Percentiles rank a stretch among this genome's conserved stretches.
phyloP scores from a whole-genome alignment of 2,329 filamentous ascomycete genomes.

The Tolypocladium amazonense region DNA sequence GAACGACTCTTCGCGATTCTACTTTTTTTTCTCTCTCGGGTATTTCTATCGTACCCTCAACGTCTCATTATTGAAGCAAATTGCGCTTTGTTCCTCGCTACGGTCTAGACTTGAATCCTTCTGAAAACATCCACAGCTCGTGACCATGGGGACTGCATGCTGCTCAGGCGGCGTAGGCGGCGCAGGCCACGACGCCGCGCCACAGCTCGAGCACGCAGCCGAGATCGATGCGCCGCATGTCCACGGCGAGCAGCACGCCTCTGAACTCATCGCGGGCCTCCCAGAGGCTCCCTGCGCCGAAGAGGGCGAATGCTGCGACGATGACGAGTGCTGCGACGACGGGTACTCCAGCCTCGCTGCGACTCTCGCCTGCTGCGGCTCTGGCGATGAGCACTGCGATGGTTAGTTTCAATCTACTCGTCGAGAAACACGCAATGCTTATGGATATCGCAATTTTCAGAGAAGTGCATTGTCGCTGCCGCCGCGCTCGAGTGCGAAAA shows the following conservation, averaged over 20 bases:
- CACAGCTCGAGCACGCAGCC: not conserved
- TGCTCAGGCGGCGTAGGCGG: slow-evolving; percentile 3
- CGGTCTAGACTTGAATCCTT: not conserved
- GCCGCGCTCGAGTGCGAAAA: slow-evolving; percentile 20
- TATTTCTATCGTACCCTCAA: not conserved
- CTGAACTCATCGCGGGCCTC: not conserved
- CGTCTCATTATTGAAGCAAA: not conserved
- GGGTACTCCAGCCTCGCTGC: slow-evolving; percentile 4
- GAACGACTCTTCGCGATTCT: too few relatives aligned
- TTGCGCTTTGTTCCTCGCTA: not conserved
- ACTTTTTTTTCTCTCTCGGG: not conserved
- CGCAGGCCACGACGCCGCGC: not conserved
- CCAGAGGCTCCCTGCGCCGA: not conserved
- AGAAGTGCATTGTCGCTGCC: slow-evolving; percentile 19
- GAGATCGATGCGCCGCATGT: not conserved
- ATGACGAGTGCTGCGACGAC: slow-evolving; percentile 9
- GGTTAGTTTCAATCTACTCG: slow-evolving; percentile 5
- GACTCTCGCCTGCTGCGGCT: slow-evolving; percentile 14
- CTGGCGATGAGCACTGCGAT: slow-evolving; percentile 15
- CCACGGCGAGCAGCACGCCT: not conserved
- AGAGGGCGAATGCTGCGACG: slow-evolving; percentile 6
- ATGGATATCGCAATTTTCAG: slow-evolving; percentile 6
- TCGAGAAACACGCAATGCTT: not conserved
- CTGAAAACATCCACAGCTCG: not conserved
- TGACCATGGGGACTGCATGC: slow-evolving; percentile 6